A percentile compares a stretch with the other conserved stretches of the same genome.
Conservation (phyloP, 2,329 filamentous ascomycete species). For the Colletotrichum falcatum region DNA sequence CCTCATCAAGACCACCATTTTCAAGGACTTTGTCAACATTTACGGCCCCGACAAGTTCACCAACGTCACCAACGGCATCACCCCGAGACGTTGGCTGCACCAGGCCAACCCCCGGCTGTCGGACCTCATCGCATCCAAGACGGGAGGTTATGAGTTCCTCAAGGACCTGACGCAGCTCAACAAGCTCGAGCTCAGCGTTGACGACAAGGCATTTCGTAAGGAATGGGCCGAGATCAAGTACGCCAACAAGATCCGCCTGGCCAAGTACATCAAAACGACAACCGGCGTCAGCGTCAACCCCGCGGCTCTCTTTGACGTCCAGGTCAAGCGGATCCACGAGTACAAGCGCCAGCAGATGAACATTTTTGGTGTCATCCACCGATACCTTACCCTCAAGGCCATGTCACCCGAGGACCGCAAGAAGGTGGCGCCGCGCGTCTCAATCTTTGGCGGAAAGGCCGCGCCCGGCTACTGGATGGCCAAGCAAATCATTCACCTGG, state of each 20-base stretch:
- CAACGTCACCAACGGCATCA: slow-evolving; percentile 98
- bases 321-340: slow-evolving; percentile 99
- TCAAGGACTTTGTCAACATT: slow-evolving; percentile 97
- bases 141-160: slow-evolving; percentile 86
- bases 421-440: slow-evolving; percentile 88
- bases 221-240: slow-evolving; percentile 98
- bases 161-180: slow-evolving; percentile 90
- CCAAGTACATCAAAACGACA: slow-evolving; percentile 88
- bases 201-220: slow-evolving; percentile 91
- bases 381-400: slow-evolving; percentile 89
- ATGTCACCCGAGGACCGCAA: slow-evolving; percentile 87
- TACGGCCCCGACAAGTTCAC: slow-evolving; percentile 98
- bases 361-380: slow-evolving; percentile 97
- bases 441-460: slow-evolving; percentile 97
- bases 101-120: slow-evolving; percentile 96
- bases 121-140: slow-evolving; percentile 90
- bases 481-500: slow-evolving; percentile 96
- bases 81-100: slow-evolving; percentile 94
- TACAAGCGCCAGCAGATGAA: slow-evolving; percentile 99
- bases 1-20: slow-evolving; percentile 98
- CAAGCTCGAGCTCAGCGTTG: slow-evolving; percentile 83
- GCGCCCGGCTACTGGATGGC: slow-evolving; percentile 99
- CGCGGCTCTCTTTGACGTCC: slow-evolving; percentile 90
- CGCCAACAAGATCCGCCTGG: slow-evolving; percentile 92
- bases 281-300: slow-evolving; percentile 88